Conservation (phyloP, 208 protist species). For the Angomonas deanei region DNA sequence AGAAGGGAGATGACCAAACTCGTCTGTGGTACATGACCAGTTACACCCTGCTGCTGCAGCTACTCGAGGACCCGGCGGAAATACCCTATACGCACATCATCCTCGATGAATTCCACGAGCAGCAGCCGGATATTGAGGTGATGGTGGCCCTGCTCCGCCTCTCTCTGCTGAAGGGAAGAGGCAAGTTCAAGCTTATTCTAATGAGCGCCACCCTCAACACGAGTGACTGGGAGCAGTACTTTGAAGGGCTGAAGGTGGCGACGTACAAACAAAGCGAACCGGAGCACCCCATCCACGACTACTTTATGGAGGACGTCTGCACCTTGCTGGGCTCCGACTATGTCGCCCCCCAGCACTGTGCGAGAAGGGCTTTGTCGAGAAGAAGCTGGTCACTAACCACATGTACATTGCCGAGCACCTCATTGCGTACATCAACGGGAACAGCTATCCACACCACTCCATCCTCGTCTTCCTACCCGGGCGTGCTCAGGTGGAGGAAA, state of each 20-base stretch:
- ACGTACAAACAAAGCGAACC: slow-evolving; percentile 73
- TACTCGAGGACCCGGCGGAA: slow-evolving; percentile 47
- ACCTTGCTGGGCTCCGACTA: slow-evolving; percentile 56
- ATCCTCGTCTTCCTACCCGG: slow-evolving; percentile 94
- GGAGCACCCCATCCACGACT: slow-evolving; percentile 80
- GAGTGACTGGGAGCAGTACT: slow-evolving; percentile 85
- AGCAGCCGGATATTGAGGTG: slow-evolving; percentile 92
- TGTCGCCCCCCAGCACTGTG: slow-evolving; percentile 28
- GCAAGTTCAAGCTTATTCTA: slow-evolving; percentile 76
- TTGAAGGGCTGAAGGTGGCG: slow-evolving; percentile 64
- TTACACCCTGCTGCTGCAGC: slow-evolving; percentile 78
- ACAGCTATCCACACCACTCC: slow-evolving; percentile 46
- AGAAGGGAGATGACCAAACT: slow-evolving; percentile 68
- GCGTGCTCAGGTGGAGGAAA: slow-evolving; percentile 58
- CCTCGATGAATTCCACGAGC: slow-evolving; percentile 94
- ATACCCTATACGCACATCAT: slow-evolving; percentile 86
- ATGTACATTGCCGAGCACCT: slow-evolving; percentile 57
- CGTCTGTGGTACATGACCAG: slow-evolving; percentile 87
- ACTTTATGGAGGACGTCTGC: slow-evolving; percentile 79
- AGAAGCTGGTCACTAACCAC: slow-evolving; percentile 51
- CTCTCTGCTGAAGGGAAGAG: slow-evolving; percentile 34
- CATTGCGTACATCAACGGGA: slow-evolving; percentile 56
- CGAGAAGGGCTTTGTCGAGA: slow-evolving; percentile 33
- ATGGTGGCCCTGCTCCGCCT: slow-evolving; percentile 86
- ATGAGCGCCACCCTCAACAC: slow-evolving; percentile 90